A percentile compares a stretch with the other conserved stretches of the same genome.
These are phyloP conservation scores for Ustilago shanxiensis DNA, from an alignment of 1,284 basidiomycete genomes.

Conservation along the genomic window DNA sequence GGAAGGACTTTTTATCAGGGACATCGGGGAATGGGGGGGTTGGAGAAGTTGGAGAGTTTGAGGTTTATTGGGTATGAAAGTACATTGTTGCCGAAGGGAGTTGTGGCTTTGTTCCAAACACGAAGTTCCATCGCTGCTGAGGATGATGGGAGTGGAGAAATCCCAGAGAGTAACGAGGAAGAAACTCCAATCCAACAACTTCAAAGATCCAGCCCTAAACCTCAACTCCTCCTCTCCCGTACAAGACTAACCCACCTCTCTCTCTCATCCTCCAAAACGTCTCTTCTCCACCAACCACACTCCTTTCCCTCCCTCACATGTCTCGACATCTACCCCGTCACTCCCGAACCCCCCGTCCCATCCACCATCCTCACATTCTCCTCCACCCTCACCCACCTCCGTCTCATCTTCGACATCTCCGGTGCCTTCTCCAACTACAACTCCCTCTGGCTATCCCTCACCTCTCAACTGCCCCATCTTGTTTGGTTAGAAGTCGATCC, in stretches of 20 bases:
- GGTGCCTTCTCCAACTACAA: slow-evolving; percentile 42
- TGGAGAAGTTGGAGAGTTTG: slow-evolving; percentile 31
- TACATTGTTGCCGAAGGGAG: slow-evolving; percentile 32
- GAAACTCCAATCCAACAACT: slow-evolving; percentile 12
- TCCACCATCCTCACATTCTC: slow-evolving; percentile 11
- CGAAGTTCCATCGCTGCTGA: neutral
- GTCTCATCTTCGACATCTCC: slow-evolving; percentile 34
- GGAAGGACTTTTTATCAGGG: slow-evolving; percentile 39
- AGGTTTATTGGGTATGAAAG: slow-evolving; percentile 42
- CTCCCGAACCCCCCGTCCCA: slow-evolving; percentile 33
- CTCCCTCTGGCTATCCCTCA: slow-evolving; percentile 31
- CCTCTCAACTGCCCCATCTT: slow-evolving; percentile 9
- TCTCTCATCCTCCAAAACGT: slow-evolving; percentile 40
- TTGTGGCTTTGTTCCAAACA: slow-evolving; percentile 15
- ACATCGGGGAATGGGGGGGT: slow-evolving; percentile 13
- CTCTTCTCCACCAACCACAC: slow-evolving; percentile 26
- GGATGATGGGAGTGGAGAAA: neutral
- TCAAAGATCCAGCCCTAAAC: neutral
- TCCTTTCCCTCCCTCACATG: slow-evolving; percentile 19
- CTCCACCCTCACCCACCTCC: slow-evolving; percentile 23
- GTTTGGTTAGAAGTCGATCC: slow-evolving; percentile 30
- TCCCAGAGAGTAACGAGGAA: slow-evolving; percentile 2
- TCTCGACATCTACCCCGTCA: slow-evolving; percentile 47
- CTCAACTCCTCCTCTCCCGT: slow-evolving; percentile 3
- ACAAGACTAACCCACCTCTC: slow-evolving; percentile 21